A percentile compares a stretch with the other conserved stretches of the same genome.
These are phyloP conservation scores for Saccharomycopsis fibuligera DNA, from an alignment of 805 yeast genomes.

Conservation along the genomic window DNA sequence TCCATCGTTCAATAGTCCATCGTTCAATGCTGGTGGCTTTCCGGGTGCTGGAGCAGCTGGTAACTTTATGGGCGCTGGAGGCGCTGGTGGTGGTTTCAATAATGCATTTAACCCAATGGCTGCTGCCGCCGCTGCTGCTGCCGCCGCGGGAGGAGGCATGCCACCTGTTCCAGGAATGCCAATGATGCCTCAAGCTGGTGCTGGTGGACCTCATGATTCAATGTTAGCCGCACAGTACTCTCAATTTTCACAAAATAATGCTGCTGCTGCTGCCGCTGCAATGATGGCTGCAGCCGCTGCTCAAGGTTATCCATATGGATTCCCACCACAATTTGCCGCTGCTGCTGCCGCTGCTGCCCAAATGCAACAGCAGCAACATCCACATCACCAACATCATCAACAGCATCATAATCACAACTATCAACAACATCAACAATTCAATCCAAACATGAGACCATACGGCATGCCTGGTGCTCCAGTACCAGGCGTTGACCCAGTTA, in stretches of 20 bases:
- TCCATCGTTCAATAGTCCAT: no score
- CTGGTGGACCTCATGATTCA: background rate
- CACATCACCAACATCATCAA: background rate
- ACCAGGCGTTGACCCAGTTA: no score
- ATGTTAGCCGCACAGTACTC: constrained; percentile 3
- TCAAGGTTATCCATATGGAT: constrained; percentile 3
- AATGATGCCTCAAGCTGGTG: constrained; percentile 1
- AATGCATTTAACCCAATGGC: constrained; percentile 4
- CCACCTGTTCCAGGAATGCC: constrained; percentile 3
- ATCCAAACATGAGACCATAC: constrained; percentile 1
- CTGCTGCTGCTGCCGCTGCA: no score
- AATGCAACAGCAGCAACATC: constrained; percentile 7
- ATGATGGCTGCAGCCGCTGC: constrained; percentile 13
- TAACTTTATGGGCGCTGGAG: no score
- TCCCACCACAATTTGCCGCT: constrained; percentile 7
- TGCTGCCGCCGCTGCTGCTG: constrained; percentile 12
- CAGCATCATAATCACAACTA: background rate
- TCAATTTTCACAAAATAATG: no score
- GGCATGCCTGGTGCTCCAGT: background rate
- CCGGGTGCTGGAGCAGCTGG: no score
- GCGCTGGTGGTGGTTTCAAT: background rate
- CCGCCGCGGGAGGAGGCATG: constrained; percentile 1
- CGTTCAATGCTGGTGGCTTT: no score
- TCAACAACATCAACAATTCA: no score
- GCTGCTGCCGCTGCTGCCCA: no score